A percentile compares a stretch with the other conserved stretches of the same genome.
Conservation (phyloP, 1,284 basidiomycete species). For the Cerioporus squamosus region DNA sequence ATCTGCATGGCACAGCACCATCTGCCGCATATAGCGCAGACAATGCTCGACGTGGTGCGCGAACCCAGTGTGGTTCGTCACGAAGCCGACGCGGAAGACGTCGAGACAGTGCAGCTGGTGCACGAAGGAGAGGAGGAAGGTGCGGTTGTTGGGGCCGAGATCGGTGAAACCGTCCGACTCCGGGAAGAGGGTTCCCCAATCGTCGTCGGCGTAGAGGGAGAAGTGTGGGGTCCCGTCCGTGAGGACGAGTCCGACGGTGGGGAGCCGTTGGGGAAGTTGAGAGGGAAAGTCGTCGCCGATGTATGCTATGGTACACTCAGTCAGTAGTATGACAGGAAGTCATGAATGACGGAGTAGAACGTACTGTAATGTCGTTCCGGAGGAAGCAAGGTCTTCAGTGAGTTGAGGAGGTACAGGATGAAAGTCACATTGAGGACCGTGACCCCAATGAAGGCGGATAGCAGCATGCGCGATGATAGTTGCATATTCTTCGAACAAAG, state of each 20-base stretch:
- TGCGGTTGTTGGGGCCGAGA: constrained; percentile 31
- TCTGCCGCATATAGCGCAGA: constrained; percentile 43
- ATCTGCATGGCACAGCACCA: constrained; percentile 43
- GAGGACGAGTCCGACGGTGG: constrained; percentile 15
- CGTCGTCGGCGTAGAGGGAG: constrained; percentile 33
- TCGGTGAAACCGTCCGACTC: constrained; percentile 41
- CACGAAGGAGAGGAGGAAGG: constrained; percentile 28
- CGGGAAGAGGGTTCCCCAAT: constrained; percentile 42
- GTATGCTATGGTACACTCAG: constrained; percentile 14
- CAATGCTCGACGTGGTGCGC: constrained; percentile 43
- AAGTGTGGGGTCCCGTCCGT: constrained; percentile 14
- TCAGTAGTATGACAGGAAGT: too few species aligned
- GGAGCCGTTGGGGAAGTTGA: constrained; percentile 24
- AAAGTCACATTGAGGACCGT: neutral
- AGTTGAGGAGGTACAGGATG: neutral
- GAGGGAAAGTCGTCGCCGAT: constrained; percentile 26
- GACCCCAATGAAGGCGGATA: neutral
- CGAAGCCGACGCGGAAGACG: constrained; percentile 27
- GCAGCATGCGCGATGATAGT: neutral
- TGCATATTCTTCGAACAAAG: too few species aligned
- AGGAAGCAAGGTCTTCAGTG: neutral
- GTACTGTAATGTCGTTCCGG: neutral
- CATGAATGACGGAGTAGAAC: too few species aligned
- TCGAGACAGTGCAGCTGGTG: constrained; percentile 34
- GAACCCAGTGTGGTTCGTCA: constrained; percentile 27